Evolutionary conservation across 352 stramenopile genomes (phyloP).

Genomic region (Elongisporangium anandrum): DNA sequence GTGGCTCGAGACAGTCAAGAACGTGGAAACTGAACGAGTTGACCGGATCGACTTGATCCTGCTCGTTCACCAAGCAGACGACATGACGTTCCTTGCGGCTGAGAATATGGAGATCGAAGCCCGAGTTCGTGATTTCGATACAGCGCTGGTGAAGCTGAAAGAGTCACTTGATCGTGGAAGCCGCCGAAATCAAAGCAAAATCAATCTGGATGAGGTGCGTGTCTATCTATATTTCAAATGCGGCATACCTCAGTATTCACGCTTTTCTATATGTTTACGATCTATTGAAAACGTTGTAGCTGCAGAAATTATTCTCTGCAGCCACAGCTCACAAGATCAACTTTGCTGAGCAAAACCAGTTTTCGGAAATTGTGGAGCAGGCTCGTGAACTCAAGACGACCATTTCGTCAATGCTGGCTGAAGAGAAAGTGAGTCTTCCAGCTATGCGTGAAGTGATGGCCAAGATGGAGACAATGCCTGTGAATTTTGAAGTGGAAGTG

Average conservation of each 20-base stretch:
- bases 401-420: constrained; percentile 59
- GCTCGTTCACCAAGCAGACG: constrained; percentile 53
- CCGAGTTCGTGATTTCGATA: constrained; percentile 48
- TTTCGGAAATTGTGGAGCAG: constrained; percentile 50
- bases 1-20: constrained; percentile 43
- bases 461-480: constrained; percentile 79
- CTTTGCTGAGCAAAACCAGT: constrained; percentile 56
- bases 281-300: constrained; percentile 7
- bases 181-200: constrained; percentile 65
- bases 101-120: constrained; percentile 31
- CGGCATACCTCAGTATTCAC: not conserved
- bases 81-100: constrained; percentile 41
- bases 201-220: constrained; percentile 48
- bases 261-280: too few relatives aligned
- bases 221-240: not conserved
- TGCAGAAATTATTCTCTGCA: constrained; percentile 42
- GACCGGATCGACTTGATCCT: constrained; percentile 42
- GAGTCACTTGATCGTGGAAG: constrained; percentile 57
- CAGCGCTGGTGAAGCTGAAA: constrained; percentile 56
- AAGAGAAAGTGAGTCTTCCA: constrained; percentile 81
- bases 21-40: constrained; percentile 21
- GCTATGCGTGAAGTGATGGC: constrained; percentile 77
- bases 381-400: constrained; percentile 52
- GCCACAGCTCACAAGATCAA: constrained; percentile 37
- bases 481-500: constrained; percentile 81